Evolutionary conservation across 306 rosid genomes (phyloP).

Genomic region (Prinsepia uniflora): DNA sequence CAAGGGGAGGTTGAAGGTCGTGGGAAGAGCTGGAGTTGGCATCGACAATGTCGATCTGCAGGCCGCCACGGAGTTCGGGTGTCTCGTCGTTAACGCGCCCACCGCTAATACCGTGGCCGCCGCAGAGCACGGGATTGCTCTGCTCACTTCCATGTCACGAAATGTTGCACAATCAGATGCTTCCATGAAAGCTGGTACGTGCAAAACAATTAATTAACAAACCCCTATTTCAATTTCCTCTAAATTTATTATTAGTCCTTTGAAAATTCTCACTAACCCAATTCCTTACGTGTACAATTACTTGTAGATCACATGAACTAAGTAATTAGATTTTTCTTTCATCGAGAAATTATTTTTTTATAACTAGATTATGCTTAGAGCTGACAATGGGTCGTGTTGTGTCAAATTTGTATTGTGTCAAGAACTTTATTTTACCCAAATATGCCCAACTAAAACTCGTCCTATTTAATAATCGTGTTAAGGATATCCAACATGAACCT

Average conservation of each 20-base stretch:
- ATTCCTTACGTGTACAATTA: not conserved
- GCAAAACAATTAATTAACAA: not conserved
- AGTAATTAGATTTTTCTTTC: not conserved
- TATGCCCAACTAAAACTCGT: too few species aligned
- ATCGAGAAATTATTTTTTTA: not conserved
- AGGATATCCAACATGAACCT: too few species aligned
- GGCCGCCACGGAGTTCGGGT: conserved; percentile 86
- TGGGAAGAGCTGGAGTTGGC: conserved; percentile 93
- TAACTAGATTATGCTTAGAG: too few species aligned
- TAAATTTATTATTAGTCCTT: not conserved
- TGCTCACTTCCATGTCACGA: conserved; percentile 80
- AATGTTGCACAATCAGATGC: conserved; percentile 90
- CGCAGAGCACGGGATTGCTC: conserved; percentile 83
- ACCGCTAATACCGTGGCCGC: conserved; percentile 89
- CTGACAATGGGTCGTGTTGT: too few species aligned
- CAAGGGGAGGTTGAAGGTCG: conserved; percentile 75
- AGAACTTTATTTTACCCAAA: too few species aligned
- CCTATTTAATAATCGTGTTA: too few species aligned
- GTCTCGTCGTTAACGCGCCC: conserved; percentile 84
- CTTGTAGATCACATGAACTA: not conserved
- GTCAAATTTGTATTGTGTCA: too few species aligned
- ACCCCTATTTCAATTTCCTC: not conserved
- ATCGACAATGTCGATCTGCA: conserved; percentile 94
- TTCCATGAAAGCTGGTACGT: conserved; percentile 69
- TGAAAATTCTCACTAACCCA: not conserved